Evolutionary conservation across 139 green algal genomes (phyloP), one percentile per base, ranked within the genome.

Genomic region (Protoeuglena noctilucae): DNA sequence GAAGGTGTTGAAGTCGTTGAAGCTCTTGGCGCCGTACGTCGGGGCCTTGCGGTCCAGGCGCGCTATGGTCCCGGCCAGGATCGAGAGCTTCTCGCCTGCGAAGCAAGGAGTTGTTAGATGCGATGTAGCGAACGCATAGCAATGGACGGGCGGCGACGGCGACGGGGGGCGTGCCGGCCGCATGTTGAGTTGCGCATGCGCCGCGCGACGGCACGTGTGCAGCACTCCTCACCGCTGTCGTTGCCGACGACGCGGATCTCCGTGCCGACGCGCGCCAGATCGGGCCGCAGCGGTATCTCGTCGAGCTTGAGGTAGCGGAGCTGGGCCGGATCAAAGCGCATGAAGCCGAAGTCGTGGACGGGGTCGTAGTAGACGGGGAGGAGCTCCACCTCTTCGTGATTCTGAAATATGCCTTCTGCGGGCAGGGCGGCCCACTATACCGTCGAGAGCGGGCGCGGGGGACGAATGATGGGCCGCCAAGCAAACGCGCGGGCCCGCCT

Each of bases 1-100:
- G 62, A 81, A 93, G 26, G 85, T 94, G 68, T 95, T 95, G 72
- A 94, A 93, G 66, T 95, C 86, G 54, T 93, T 93, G 73, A 85
- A 94, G 3, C 63, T 58, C 23, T 80, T 80, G 29, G 65, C 66
- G 23, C 66, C 66, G 53, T 93, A 94, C 16, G 66, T 46, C 0
- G 84, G 84, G 0, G 85, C 85, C 60, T 94, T 85, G 17, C 86
- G 67, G 60, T 95, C 86, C 23, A 95, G 68, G 18, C 86, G 68
- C 0, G 86, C 86, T 19, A 95, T 52, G 5, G 83, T 93, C 23
- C 87, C 86, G 0, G 74, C 67, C 27, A 95, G 65, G 48, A 95
- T 95, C 19, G 81, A 93, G 27, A 94, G 68, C 76, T 81, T 28
- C 9, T 52, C 23, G 46, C 46, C 46, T 12, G 23, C 39, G 39